A percentile compares a stretch with the other conserved stretches of the same genome.
Conservation (phyloP, 2,329 filamentous ascomycete species). For the Oidium heveae region DNA sequence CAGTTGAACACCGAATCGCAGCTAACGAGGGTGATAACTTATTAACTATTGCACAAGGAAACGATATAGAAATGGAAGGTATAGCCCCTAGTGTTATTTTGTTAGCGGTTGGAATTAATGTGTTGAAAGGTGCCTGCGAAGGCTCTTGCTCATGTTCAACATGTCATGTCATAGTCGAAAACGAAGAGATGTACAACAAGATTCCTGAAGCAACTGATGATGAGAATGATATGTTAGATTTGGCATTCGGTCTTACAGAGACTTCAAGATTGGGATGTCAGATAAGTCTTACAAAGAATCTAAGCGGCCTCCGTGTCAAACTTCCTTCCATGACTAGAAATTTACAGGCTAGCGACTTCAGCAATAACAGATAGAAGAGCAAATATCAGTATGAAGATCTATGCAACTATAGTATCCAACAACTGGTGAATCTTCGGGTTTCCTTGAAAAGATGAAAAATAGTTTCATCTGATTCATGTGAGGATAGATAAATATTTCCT, state of each 20-base stretch:
- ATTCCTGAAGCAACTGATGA: constrained; percentile 36
- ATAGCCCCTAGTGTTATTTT: constrained; percentile 6
- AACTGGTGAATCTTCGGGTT: too few relatives aligned
- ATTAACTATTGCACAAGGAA: constrained; percentile 77
- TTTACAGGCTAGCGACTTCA: constrained; percentile 82
- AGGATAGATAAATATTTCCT: too few relatives aligned
- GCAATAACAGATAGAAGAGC: constrained; percentile 8
- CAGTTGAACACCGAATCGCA: constrained; percentile 45
- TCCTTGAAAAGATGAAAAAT: too few relatives aligned
- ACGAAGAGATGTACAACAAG: constrained; percentile 34
- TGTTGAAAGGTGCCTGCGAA: constrained; percentile 48
- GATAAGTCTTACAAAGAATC: constrained; percentile 69
- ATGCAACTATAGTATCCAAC: too few relatives aligned
- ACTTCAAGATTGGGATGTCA: constrained; percentile 25
- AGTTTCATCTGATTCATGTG: too few relatives aligned
- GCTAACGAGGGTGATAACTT: constrained; percentile 78
- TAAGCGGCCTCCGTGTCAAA: constrained; percentile 66
- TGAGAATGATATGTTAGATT: constrained; percentile 48
- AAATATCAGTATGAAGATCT: too few relatives aligned
- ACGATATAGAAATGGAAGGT: constrained; percentile 95
- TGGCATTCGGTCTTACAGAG: constrained; percentile 50
- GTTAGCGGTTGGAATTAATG: background rate
- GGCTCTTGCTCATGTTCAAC: constrained; percentile 56
- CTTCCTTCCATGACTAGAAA: constrained; percentile 89
- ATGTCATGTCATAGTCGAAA: constrained; percentile 47